These are phyloP conservation scores for Polygonum aviculare DNA, from an alignment of 148 eudicot species.

Conservation along the genomic window DNA sequence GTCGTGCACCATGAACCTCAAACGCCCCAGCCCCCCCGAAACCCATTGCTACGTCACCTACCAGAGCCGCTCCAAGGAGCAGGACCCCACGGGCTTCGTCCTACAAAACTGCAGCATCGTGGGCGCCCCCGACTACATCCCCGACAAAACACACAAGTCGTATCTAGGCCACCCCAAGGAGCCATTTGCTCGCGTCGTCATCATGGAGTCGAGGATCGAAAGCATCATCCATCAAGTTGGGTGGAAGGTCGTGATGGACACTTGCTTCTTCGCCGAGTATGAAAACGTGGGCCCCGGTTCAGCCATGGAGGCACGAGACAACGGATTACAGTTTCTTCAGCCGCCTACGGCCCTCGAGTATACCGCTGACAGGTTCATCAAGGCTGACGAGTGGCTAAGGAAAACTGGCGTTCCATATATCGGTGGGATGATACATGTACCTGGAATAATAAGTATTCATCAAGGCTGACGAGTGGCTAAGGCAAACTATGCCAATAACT, in stretches of 20 bases:
- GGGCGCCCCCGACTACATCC: slow-evolving; percentile 16
- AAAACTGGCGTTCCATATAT: slow-evolving; percentile 33
- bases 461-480: too few species aligned
- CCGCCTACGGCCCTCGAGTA: slow-evolving; percentile 31
- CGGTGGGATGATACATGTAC: slow-evolving; percentile 30
- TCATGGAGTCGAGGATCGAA: slow-evolving; percentile 37
- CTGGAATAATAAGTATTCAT: not conserved
- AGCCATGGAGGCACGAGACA: slow-evolving; percentile 18
- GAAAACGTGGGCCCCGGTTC: slow-evolving; percentile 51
- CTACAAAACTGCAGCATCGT: slow-evolving; percentile 39
- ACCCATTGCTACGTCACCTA: slow-evolving; percentile 38
- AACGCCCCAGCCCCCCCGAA: slow-evolving; percentile 39
- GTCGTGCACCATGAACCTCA: slow-evolving; percentile 34
- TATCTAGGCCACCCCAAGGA: slow-evolving; percentile 52
- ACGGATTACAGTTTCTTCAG: too few species aligned
- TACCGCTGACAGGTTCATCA: slow-evolving; percentile 21
- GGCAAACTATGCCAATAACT: too few species aligned
- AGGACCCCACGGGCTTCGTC: slow-evolving; percentile 20
- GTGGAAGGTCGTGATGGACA: slow-evolving; percentile 34
- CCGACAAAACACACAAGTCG: slow-evolving; percentile 13
- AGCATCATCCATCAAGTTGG: slow-evolving; percentile 34
- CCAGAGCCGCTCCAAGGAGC: slow-evolving; percentile 23
- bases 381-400: slow-evolving; percentile 33
- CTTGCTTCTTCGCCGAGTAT: slow-evolving; percentile 38
- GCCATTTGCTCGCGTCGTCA: slow-evolving; percentile 27